These are phyloP conservation scores for Colletotrichum sp. DNA, from an alignment of 2,329 filamentous ascomycete genomes.

Conservation along the genomic window DNA sequence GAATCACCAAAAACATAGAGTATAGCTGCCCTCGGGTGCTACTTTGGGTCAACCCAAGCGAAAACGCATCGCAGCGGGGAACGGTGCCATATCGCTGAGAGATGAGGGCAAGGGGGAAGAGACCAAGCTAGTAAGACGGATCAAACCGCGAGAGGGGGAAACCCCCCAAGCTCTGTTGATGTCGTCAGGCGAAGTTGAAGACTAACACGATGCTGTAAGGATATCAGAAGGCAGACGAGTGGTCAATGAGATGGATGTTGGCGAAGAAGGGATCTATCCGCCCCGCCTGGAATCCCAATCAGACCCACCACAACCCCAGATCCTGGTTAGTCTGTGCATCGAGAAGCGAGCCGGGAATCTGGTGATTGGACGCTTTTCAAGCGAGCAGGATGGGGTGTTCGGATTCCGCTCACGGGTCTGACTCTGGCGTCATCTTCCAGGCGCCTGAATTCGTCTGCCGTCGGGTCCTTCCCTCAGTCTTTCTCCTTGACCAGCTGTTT, in stretches of 20 bases:
- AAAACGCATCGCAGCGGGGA: not conserved
- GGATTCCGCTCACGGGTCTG: not conserved
- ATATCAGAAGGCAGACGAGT: not conserved
- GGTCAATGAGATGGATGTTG: not conserved
- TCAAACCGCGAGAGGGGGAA: not conserved
- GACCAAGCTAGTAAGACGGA: not conserved
- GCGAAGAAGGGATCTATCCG: not conserved
- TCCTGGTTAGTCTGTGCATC: not conserved
- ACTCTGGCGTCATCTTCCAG: not conserved
- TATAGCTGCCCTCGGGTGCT: not conserved
- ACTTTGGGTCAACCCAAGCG: slow-evolving; percentile 16
- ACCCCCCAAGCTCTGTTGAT: not conserved
- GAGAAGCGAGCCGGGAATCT: slow-evolving; percentile 35
- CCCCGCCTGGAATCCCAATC: not conserved
- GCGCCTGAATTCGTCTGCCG: not conserved
- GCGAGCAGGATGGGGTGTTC: slow-evolving; percentile 27
- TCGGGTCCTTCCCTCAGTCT: not conserved
- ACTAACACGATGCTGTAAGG: not conserved
- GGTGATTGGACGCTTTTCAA: slow-evolving; percentile 38
- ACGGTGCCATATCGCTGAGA: not conserved
- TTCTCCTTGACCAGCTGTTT: too few species aligned
- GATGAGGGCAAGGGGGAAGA: not conserved
- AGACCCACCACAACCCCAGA: not conserved
- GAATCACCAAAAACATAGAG: not conserved
- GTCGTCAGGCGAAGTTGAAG: not conserved